phyloP scores from a whole-genome alignment of 2,329 filamentous ascomycete genomes.

The Pseudogymnoascus sp. region DNA sequence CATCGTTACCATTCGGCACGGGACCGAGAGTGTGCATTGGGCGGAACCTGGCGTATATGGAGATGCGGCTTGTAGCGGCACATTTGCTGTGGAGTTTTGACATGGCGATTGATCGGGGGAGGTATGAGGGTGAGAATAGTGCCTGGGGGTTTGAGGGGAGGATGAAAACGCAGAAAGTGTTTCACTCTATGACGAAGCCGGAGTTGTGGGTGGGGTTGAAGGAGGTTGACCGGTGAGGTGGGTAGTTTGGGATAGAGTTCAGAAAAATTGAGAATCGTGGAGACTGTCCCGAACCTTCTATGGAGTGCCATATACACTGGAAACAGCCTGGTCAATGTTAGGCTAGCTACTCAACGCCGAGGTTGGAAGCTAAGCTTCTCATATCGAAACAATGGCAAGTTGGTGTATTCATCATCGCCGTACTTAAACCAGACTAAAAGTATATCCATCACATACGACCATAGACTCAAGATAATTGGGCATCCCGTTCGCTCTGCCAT shows the following conservation, averaged over 20 bases:
- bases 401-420: too few species aligned
- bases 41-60: conserved; percentile 16
- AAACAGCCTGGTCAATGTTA: neutral
- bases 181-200: conserved; percentile 2
- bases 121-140: neutral
- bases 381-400: too few species aligned
- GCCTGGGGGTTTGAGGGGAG: neutral
- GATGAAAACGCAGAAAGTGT: neutral
- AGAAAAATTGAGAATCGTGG: neutral
- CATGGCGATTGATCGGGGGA: conserved; percentile 9
- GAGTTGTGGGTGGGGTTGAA: conserved; percentile 3
- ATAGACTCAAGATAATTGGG: too few species aligned
- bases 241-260: neutral
- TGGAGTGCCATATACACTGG: neutral
- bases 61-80: conserved; percentile 14
- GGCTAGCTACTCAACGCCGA: neutral
- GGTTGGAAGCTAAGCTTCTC: neutral
- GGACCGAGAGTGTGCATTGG: conserved; percentile 16
- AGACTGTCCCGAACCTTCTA: neutral
- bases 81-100: conserved; percentile 16
- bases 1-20: conserved; percentile 12
- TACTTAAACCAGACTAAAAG: too few species aligned
- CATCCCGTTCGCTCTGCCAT: too few species aligned
- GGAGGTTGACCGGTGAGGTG: neutral
- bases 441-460: too few species aligned